These are phyloP conservation scores for Shiraia sp. DNA, from an alignment of 2,329 filamentous ascomycete genomes.

Conservation along the genomic window DNA sequence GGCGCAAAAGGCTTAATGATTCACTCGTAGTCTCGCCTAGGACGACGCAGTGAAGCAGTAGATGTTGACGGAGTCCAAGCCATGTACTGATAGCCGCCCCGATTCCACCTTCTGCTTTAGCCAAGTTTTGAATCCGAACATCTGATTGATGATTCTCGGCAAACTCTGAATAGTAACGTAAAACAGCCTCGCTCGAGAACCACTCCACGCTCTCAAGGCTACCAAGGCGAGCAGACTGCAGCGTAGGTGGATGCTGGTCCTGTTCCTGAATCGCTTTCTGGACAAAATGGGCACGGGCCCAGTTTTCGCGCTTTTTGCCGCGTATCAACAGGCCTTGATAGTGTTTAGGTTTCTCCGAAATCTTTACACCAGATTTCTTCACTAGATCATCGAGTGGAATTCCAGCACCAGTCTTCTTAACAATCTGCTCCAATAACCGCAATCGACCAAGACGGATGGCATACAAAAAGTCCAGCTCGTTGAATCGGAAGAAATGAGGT, in stretches of 20 bases:
- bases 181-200: constrained; percentile 73
- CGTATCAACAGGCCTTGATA: constrained; percentile 71
- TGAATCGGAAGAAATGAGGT: constrained; percentile 17
- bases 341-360: constrained; percentile 67
- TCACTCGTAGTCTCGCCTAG: constrained; percentile 42
- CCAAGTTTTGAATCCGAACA: constrained; percentile 64
- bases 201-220: constrained; percentile 74
- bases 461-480: constrained; percentile 17
- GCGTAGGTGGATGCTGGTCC: constrained; percentile 57
- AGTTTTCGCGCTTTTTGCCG: constrained; percentile 74
- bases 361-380: constrained; percentile 65
- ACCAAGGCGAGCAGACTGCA: constrained; percentile 60
- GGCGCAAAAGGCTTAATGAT: constrained; percentile 63
- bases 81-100: constrained; percentile 66
- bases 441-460: constrained; percentile 56
- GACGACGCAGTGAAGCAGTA: constrained; percentile 64
- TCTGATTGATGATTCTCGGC: constrained; percentile 65
- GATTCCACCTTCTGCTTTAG: constrained; percentile 63
- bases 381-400: constrained; percentile 70
- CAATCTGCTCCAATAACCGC: constrained; percentile 64
- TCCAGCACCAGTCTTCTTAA: constrained; percentile 68
- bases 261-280: constrained; percentile 11
- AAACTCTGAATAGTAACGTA: constrained; percentile 71
- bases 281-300: constrained; percentile 56
- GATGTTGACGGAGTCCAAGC: constrained; percentile 53